Base-by-base conservation (phyloP, 2,329 filamentous ascomycete genomes). In the Dryadomyces quercivorus region DNA sequence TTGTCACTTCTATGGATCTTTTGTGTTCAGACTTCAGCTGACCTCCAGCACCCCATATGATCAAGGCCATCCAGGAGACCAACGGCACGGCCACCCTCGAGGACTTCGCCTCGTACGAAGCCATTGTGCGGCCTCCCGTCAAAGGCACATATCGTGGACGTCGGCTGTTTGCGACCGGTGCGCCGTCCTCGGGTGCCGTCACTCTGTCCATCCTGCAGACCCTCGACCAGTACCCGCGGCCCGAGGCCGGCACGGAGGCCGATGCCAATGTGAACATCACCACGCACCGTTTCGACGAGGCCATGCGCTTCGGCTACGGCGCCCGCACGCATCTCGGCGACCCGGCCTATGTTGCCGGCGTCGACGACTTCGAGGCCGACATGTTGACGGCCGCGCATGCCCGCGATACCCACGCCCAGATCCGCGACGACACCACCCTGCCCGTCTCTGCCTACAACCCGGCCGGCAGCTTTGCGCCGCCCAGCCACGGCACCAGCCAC, bases 231-330 rank as follows among this genome's bases (percentile, higher is more conserved):
- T 95, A 86, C 66, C 70, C 75, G 3, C 67, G 71, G 42, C 72
- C 82, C 26, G 82, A 16, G 5, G 26, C 38, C 6, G 55, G 44
- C 44, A 18, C 21, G 15, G 16, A 48, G 2, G 51, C n/a, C 9
- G 52, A 47, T 16, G 48, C 51, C 20, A 70, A 78, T 46, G 67
- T 68, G 20, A 84, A 88, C 61, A 70, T 94, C 0, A 88, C 84
- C 42, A 85, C 84, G 0, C 93, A 97, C 68, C 81, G 87, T 15
- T 77, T 95, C 59, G 82, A 89, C 63, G 93, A 97, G 73, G 86
- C 90, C 13, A 88, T 95, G 72, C 80, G 89, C 21, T 97, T 95
- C 66, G 90, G 81, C 2, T 97, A 96, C 65, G 90, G 85, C 4
- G 73, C 85, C 61, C 82, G 90, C 55, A 76, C 82, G n/a, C 76